Base-by-base conservation (phyloP, 805 yeast species). In the Zygotorulaspora danielsina region DNA sequence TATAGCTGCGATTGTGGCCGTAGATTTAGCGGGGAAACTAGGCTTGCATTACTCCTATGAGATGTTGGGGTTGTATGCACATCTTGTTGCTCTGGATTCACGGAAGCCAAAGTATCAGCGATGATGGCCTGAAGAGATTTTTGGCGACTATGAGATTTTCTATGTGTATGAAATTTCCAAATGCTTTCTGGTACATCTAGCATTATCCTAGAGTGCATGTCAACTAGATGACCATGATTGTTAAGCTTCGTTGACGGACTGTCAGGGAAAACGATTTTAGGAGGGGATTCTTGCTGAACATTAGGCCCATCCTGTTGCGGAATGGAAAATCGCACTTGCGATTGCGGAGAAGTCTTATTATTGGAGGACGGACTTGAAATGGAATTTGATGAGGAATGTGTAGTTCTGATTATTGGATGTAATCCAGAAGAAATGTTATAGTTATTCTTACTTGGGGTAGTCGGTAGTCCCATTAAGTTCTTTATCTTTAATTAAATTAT, bases 251-350 rank as follows among this genome's bases (percentile, higher is more conserved):
- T 27, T n/a, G 31, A 27, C 9, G 18, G 10, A 12, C 31, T 27
- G 31, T 27, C 15, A 1, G 65, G 65, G 22, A 44, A 60, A 5
- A 60, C 65, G 19, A 60, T 57, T 36, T 52, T 59, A 3, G 47
- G 39, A 3, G 64, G 63, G 1, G 65, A 60, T 13, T 43, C 26
- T 9, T 34, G 29, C 11, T 40, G 8, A 44, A 26, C 26, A 47
- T 50, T 8, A 4, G 18, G 4, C 4, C 15, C 31, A 12, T 27
- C 18, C 16, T 15, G 18, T 27, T 27, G 18, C 15, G 61, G 64
- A 4, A 59, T 44, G 5, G 63, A 58, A 34, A 59, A 59, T 34
- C 64, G 46, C 6, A 59, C 64, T 36, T 59, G 62, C 8, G 58
- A 49, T 35, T 42, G 49, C 7, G 49, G 45, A 10, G 43, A 34